Conservation (phyloP, 768 basidiomycete species). For the Antrodiella citrinella region DNA sequence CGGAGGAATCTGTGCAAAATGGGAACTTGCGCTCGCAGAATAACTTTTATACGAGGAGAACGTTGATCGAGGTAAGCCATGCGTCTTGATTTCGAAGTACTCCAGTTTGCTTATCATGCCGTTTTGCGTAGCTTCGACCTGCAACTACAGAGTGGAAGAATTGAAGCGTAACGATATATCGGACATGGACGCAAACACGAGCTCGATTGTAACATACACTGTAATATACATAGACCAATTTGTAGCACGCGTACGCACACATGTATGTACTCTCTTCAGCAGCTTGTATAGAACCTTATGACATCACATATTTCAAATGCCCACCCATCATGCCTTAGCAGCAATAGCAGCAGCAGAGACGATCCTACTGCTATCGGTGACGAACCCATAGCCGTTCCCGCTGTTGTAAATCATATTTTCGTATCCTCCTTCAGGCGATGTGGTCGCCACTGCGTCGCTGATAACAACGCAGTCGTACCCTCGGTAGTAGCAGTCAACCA, state of each 20-base stretch:
- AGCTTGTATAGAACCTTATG: no score
- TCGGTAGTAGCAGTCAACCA: conserved; percentile 54
- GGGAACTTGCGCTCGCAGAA: no score
- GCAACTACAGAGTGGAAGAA: conserved; percentile 5
- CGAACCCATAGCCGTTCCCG: conserved; percentile 49
- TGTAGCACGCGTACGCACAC: no score
- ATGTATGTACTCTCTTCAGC: no score
- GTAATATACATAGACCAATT: no score
- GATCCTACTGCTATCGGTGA: conserved; percentile 30
- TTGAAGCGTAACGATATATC: no score
- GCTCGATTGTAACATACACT: no score
- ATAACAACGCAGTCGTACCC: conserved; percentile 59
- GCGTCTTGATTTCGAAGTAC: no score
- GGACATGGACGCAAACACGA: no score
- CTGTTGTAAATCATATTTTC: conserved; percentile 54
- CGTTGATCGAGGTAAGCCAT: conserved; percentile 7
- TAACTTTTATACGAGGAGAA: conserved; percentile 10
- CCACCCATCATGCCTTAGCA: no score
- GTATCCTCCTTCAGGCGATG: conserved; percentile 47
- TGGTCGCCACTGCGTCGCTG: conserved; percentile 53
- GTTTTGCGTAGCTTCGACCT: not conserved
- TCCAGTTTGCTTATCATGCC: no score
- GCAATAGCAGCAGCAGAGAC: conserved; percentile 9
- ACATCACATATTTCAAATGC: no score
- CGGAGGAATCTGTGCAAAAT: not conserved